Base-by-base conservation (phyloP, 106 monocot species). In the Phalaenopsis equestris region DNA sequence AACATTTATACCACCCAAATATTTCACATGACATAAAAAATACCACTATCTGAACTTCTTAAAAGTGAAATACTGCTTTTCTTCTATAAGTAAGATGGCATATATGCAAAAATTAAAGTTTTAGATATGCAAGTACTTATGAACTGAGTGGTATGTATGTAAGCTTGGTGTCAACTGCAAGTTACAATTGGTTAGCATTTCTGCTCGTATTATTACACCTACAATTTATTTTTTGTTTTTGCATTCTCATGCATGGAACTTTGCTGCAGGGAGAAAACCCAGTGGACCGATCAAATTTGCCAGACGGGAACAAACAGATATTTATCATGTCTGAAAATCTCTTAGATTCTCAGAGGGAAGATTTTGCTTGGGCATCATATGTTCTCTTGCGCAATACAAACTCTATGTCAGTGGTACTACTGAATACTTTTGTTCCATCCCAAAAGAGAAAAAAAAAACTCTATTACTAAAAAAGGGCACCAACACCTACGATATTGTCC, bases 321-420 rank as follows among this genome's bases (percentile, higher is more conserved):
- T 97, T 97, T 82, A 18, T 84, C 77, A 64, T 97, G 85, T 86
- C 97, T 79, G 90, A 92, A 78, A 83, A 88, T 82, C 56, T 90
- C 30, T 75, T 85, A 78, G 81, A 42, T 52, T 68, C 5, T 42
- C 70, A 85, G 15, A 90, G 82, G 76, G 92, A 92, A 81, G 94
- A 97, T 84, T 81, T 94, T 23, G 94, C 97, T 16, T 97, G 97
- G 97, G 88, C 68, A 52, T 90, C 97, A 55, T 97, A 90, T 84
- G 89, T 88, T 73, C 80, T 97, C 46, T 87, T 97, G 81, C 94
- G 89, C 10, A 97, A 94, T 83, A 97, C 97, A 36, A 94, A 97
- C 89, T 85, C 92, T 49, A 89, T 92, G 85, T 90, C 94, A 83
- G 92, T 97, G 92, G 97, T 94, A 94, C 75, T 81, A 67, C 74